Conservation (phyloP, 1,284 basidiomycete species). For the Trichosporon inkin region DNA sequence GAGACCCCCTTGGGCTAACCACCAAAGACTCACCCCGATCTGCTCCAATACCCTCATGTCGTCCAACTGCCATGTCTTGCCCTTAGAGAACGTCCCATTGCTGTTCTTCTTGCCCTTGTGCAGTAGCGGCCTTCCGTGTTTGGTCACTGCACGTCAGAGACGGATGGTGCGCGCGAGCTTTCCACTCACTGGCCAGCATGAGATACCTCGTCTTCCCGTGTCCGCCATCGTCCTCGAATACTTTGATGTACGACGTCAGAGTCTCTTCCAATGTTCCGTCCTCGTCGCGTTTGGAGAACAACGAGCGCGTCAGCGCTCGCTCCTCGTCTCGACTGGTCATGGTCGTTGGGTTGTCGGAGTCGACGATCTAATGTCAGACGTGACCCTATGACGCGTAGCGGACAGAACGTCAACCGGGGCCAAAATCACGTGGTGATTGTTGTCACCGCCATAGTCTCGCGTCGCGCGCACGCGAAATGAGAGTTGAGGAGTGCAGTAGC, state of each 20-base stretch:
- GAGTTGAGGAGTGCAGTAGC: too few relatives aligned
- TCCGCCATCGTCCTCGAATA: constrained; percentile 70
- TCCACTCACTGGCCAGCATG: constrained; percentile 73
- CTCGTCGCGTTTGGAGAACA: constrained; percentile 66
- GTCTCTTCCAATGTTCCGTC: constrained; percentile 64
- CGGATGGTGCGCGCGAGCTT: background rate
- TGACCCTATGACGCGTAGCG: constrained; percentile 5
- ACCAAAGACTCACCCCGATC: constrained; percentile 58
- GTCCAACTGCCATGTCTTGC: constrained; percentile 88
- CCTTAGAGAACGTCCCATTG: constrained; percentile 92
- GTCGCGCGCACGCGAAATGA: background rate
- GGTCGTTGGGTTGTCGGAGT: background rate
- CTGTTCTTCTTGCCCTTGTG: constrained; percentile 97
- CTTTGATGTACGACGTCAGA: constrained; percentile 80
- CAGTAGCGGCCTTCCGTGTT: constrained; percentile 64
- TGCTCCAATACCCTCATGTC: constrained; percentile 79
- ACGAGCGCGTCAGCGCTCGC: constrained; percentile 65
- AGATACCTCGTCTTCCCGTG: constrained; percentile 76
- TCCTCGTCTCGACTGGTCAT: constrained; percentile 7
- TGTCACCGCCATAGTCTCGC: background rate
- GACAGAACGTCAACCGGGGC: background rate
- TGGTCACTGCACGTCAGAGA: constrained; percentile 56
- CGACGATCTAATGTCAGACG: background rate
- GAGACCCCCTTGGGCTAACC: background rate
- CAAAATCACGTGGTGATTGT: constrained; percentile 3